Base-by-base conservation (phyloP, 805 yeast genomes). In the Candida morakotiae region DNA sequence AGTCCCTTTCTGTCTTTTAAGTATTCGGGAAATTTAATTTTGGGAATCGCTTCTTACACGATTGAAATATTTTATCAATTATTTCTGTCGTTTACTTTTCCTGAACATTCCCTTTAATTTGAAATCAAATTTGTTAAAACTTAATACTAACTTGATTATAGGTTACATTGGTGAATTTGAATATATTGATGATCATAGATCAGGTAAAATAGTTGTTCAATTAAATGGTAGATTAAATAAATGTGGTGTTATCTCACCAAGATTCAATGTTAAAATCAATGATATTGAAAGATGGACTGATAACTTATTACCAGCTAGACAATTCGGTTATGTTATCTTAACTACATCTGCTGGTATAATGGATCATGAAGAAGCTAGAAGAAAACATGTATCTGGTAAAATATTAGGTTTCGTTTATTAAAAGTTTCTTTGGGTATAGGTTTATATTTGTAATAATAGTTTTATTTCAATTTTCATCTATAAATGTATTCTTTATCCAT, bases 351-450 rank as follows among this genome's bases (percentile, higher is more conserved):
- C 97, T 60, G 98, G 98, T 77, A 89, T 89, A 61, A 87, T 89
- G 95, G 97, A 91, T 80, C 98, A 89, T 78, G 97, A 91, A 81
- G 97, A 91, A 79, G 98, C 98, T 64, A 87, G 95, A 83, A 85
- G 97, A 83, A 91, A 91, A 85, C 97, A 89, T 77, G 97, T 89
- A 58, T 87, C 97, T 58, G 98, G 98, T 72, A 89, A 89, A 82
- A 86, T 89, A 73, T 84, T 89, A 66, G 98, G 98, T 66, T 89
- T 87, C 77, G 96, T 89, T 52, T 89, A 89, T 84, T 89, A 86
- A 45, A 29, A 27, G 11, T 9, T 20, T 30, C 5, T 20, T 4
- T 30, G 25, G 33, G 33, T 26, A 21, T 21, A 21, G 23, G 23
- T 21, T 21, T 21, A 7, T 18, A 11, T 37, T 34, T 34, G 7